Conservation (phyloP, 2,329 filamentous ascomycete species). For the Colletotrichum zoysiae region DNA sequence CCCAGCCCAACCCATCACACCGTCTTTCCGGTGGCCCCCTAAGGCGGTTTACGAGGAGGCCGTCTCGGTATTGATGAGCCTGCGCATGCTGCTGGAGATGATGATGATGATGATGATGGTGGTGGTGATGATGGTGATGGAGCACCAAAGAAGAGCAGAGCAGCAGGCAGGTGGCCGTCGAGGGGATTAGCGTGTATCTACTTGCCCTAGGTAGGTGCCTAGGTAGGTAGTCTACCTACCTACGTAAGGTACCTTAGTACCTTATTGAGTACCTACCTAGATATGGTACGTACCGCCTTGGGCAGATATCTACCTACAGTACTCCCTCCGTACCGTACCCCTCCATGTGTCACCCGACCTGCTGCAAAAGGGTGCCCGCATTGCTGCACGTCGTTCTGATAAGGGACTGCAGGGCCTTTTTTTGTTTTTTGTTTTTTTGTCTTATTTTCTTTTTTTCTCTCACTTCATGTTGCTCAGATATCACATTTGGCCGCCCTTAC, state of each 20-base stretch:
- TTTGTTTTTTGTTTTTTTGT: too few species aligned
- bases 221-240: too few species aligned
- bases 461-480: conserved; percentile 17
- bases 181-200: not conserved
- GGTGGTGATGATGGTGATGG: too few species aligned
- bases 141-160: not conserved
- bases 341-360: conserved; percentile 1
- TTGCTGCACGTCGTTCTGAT: conserved; percentile 25
- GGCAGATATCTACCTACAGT: too few species aligned
- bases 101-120: too few species aligned
- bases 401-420: too few species aligned
- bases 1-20: conserved; percentile 6
- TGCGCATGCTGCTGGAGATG: not conserved
- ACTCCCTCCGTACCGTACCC: too few species aligned
- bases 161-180: too few species aligned
- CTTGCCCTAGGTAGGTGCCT: too few species aligned
- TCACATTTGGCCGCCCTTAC: conserved; percentile 15
- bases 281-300: too few species aligned
- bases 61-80: not conserved
- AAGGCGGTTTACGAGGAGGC: not conserved
- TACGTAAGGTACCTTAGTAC: too few species aligned
- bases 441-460: not conserved
- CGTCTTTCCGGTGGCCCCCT: conserved; percentile 13
- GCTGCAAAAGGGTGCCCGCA: conserved; percentile 24
- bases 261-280: too few species aligned